Conservation (phyloP, 2,329 filamentous ascomycete species). For the Juglanconis oblonga region DNA sequence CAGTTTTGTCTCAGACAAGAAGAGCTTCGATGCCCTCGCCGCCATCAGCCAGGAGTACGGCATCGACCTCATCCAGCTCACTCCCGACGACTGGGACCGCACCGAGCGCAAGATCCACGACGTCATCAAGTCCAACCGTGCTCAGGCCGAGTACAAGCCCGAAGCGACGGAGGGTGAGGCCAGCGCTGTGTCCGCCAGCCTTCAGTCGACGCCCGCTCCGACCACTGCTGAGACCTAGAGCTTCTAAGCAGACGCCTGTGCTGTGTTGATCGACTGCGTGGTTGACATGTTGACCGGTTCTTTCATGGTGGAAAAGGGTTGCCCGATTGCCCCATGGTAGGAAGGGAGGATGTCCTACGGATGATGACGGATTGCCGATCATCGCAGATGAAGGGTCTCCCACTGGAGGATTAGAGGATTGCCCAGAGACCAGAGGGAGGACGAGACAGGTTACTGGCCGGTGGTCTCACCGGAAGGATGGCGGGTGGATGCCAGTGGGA, state of each 20-base stretch:
- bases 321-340: too few relatives aligned
- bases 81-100: constrained; percentile 85
- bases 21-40: constrained; percentile 75
- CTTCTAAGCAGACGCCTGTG: too few relatives aligned
- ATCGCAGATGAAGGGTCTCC: too few relatives aligned
- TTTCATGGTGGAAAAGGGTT: too few relatives aligned
- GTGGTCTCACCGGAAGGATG: background rate
- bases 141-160: constrained; percentile 52
- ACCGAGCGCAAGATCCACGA: constrained; percentile 80
- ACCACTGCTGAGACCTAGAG: constrained; percentile 8
- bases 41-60: constrained; percentile 78
- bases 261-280: too few relatives aligned
- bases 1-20: constrained; percentile 85
- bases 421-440: background rate
- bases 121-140: constrained; percentile 70
- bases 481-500: background rate
- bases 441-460: background rate
- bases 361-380: background rate
- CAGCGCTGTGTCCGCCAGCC: background rate
- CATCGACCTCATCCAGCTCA: constrained; percentile 76
- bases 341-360: background rate
- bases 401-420: too few relatives aligned
- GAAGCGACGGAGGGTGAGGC: constrained; percentile 18
- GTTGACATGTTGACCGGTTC: background rate
- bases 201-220: background rate